Percentiles rank a stretch among this genome's conserved stretches.
Evolutionary conservation across 768 basidiomycete genomes (phyloP).

Genomic region (Saitozyma sp.): DNA sequence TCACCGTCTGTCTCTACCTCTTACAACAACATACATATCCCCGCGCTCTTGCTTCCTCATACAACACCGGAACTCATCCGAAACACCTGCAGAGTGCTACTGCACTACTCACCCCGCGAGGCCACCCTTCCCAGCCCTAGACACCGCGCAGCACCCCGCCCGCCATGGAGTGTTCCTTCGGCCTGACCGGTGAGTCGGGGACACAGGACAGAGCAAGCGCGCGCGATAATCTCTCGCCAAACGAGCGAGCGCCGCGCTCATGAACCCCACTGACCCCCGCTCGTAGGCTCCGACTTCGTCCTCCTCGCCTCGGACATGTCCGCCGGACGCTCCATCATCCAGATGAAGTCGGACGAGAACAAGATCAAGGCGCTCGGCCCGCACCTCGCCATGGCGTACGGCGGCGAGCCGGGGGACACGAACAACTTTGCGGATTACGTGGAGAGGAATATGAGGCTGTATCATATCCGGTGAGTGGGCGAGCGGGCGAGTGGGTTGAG

Average conservation of each 20-base stretch:
- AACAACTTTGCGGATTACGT: constrained; percentile 94
- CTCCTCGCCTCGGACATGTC: constrained; percentile 89
- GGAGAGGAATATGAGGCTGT: constrained; percentile 91
- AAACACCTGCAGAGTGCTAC: too few relatives aligned
- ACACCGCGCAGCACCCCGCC: neutral
- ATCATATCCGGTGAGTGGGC: constrained; percentile 72
- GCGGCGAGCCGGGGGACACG: constrained; percentile 95
- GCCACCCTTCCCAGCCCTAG: too few relatives aligned
- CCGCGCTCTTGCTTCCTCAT: too few relatives aligned
- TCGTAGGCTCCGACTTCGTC: constrained; percentile 80
- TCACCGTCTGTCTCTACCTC: too few relatives aligned
- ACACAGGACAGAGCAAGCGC: too few relatives aligned
- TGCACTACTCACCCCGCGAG: neutral
- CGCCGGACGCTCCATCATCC: constrained; percentile 86
- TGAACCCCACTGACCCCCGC: too few relatives aligned
- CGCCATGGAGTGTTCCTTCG: constrained; percentile 87
- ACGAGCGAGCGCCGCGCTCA: too few relatives aligned
- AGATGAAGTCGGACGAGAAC: constrained; percentile 96
- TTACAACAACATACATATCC: too few relatives aligned
- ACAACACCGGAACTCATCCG: too few relatives aligned
- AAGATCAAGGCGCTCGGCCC: constrained; percentile 90
- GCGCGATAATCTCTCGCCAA: too few relatives aligned
- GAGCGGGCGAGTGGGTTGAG: neutral
- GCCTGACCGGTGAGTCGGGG: constrained; percentile 60
- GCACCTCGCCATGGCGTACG: constrained; percentile 90